These are phyloP conservation scores for Solanum virginianum DNA, from an alignment of 257 asterid genomes.

Conservation along the genomic window DNA sequence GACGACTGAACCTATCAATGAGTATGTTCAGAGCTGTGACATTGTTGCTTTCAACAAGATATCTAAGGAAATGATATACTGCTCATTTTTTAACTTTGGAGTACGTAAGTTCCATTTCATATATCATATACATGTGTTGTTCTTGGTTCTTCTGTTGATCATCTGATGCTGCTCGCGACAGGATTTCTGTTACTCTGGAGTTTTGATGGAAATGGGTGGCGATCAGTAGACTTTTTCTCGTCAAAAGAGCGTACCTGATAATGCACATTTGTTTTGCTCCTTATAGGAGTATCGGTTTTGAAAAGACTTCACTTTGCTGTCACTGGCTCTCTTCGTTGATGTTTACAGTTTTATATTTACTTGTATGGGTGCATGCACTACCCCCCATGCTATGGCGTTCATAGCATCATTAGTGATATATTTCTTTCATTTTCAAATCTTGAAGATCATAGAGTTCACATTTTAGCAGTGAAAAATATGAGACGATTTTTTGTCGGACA, in stretches of 20 bases:
- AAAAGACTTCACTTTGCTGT: not conserved
- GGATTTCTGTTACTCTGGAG: not conserved
- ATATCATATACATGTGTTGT: not conserved
- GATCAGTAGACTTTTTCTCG: not conserved
- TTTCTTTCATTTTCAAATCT: not conserved
- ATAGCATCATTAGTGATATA: not conserved
- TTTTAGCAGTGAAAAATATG: not conserved
- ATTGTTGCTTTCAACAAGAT: slow-evolving; percentile 74
- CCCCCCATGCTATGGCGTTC: not conserved
- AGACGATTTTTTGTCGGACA: not conserved
- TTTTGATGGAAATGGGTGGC: not conserved
- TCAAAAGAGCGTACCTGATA: not conserved
- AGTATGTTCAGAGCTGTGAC: slow-evolving; percentile 58
- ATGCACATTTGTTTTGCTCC: not conserved
- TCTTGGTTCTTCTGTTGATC: not conserved
- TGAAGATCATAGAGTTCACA: not conserved
- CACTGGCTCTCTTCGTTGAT: not conserved
- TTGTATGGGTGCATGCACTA: not conserved
- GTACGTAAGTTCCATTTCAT: not conserved
- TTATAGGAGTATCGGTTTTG: not conserved
- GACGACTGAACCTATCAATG: slow-evolving; percentile 47
- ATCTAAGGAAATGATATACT: slow-evolving; percentile 16
- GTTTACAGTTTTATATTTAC: not conserved
- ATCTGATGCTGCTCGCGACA: not conserved
- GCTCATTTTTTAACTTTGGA: not conserved